Conservation (phyloP, 202 grass and related monocot species). For the Zoysia matrella region DNA sequence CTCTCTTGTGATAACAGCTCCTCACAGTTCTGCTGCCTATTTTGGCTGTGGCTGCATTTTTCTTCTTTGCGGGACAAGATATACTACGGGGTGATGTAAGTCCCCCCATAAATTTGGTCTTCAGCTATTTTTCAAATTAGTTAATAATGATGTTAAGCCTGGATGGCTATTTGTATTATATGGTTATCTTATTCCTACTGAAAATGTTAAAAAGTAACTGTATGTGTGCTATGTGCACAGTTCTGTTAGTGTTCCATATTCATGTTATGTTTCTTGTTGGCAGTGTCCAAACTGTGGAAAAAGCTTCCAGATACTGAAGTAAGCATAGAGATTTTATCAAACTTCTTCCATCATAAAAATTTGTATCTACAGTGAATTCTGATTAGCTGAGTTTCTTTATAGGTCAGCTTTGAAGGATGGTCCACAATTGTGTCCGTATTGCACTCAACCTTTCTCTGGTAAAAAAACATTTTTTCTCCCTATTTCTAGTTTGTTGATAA, state of each 20-base stretch:
- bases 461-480: not conserved
- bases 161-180: not conserved
- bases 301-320: slow-evolving; percentile 75
- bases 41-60: slow-evolving; percentile 74
- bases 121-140: too few relatives aligned
- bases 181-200: not conserved
- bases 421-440: slow-evolving; percentile 74
- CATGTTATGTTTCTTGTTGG: slow-evolving; percentile 35
- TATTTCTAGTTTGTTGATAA: too few relatives aligned
- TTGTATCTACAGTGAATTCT: slow-evolving; percentile 4
- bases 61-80: slow-evolving; percentile 80
- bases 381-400: slow-evolving; percentile 34
- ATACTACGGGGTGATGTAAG: slow-evolving; percentile 86
- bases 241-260: not conserved
- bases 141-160: too few relatives aligned
- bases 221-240: not conserved
- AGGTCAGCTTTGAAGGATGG: slow-evolving; percentile 23
- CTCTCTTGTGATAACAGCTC: slow-evolving; percentile 55
- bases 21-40: slow-evolving; percentile 78
- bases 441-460: slow-evolving; percentile 86
- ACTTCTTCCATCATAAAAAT: not conserved
- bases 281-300: slow-evolving; percentile 83
- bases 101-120: slow-evolving; percentile 4
- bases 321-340: slow-evolving; percentile 27
- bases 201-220: not conserved